Evolutionary conservation across 2,329 filamentous ascomycete genomes (phyloP).

Genomic region (Fusarium sp.): DNA sequence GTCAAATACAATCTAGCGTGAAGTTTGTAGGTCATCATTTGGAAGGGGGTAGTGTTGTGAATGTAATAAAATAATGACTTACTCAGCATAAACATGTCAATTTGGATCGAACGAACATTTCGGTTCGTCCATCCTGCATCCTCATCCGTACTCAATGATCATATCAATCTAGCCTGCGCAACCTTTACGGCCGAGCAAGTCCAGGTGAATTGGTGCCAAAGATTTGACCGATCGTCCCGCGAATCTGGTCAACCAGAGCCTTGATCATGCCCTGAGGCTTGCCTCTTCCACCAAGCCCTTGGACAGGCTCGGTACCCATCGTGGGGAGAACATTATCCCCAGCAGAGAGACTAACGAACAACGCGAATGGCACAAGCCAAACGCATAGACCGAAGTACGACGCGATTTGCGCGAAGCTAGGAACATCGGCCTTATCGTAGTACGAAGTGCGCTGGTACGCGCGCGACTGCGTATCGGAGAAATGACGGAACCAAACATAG

Average conservation of each 20-base stretch:
- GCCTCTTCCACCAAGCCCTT: conserved; percentile 56
- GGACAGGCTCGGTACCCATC: conserved; percentile 75
- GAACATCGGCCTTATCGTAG: conserved; percentile 72
- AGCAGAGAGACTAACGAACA: conserved; percentile 94
- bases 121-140: not conserved
- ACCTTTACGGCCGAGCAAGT: conserved; percentile 36
- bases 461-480: conserved; percentile 71
- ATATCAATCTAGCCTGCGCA: not conserved
- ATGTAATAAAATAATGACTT: not conserved
- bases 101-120: not conserved
- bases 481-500: conserved; percentile 95
- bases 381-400: conserved; percentile 97
- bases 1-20: conserved; percentile 62
- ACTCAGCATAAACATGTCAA: not conserved
- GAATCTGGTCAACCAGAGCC: conserved; percentile 67
- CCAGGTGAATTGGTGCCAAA: conserved; percentile 42
- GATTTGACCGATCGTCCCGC: conserved; percentile 61
- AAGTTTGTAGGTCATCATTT: conserved; percentile 52
- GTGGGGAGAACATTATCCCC: conserved; percentile 95
- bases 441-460: conserved; percentile 68
- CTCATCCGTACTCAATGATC: not conserved
- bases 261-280: conserved; percentile 73
- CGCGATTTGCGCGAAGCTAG: conserved; percentile 92
- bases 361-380: conserved; percentile 93
- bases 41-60: not conserved